phyloP scores from a whole-genome alignment of 345 rosid genomes.

The Acer campestre region DNA sequence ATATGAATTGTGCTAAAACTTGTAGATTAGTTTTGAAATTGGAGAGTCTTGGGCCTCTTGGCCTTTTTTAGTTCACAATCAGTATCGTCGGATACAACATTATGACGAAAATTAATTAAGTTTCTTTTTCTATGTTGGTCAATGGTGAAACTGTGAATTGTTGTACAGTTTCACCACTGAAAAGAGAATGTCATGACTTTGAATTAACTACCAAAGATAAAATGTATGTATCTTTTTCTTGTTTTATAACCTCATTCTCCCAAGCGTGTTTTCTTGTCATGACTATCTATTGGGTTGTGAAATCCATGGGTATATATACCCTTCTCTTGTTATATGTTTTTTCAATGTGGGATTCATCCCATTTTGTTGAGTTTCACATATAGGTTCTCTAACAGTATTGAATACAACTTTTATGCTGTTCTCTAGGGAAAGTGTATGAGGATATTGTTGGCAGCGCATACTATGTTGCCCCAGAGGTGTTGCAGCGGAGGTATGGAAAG shows the following conservation, averaged over 20 bases:
- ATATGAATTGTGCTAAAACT: not conserved
- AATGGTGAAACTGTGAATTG: not conserved
- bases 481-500: constrained; percentile 72
- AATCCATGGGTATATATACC: too few species aligned
- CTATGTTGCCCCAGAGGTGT: constrained; percentile 93
- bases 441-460: constrained; percentile 85
- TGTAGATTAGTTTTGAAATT: not conserved
- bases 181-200: not conserved
- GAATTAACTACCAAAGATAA: not conserved
- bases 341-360: too few species aligned
- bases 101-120: not conserved
- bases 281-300: too few species aligned
- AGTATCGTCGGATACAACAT: not conserved
- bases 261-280: not conserved
- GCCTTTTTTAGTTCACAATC: not conserved
- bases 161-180: too few species aligned
- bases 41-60: too few species aligned
- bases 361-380: too few species aligned
- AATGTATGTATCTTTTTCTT: not conserved
- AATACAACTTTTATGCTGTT: constrained; percentile 2
- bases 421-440: constrained; percentile 62
- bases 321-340: not conserved
- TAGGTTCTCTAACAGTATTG: not conserved
- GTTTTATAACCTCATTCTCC: too few species aligned
- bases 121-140: not conserved